Evolutionary conservation across 1,284 basidiomycete species (phyloP).

Genomic region (Gastroboletus turbinatus): DNA sequence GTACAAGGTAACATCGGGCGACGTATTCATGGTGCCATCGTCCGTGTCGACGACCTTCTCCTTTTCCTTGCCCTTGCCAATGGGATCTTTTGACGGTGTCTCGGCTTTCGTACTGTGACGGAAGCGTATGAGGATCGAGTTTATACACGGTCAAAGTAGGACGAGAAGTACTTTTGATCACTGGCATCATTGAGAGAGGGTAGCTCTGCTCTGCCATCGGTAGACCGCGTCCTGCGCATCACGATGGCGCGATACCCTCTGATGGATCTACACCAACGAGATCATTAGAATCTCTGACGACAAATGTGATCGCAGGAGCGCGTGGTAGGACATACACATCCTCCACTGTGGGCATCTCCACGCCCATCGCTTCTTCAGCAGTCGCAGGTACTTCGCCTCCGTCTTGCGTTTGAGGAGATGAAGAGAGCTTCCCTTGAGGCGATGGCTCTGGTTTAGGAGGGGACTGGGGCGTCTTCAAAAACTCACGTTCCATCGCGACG

Average conservation of each 20-base stretch:
- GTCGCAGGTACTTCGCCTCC: too few species aligned
- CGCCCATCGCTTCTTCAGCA: neutral
- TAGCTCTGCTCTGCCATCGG: neutral
- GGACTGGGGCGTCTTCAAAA: too few species aligned
- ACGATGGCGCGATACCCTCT: neutral
- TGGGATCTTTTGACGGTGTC: neutral
- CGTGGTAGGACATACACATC: neutral
- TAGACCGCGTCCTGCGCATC: neutral
- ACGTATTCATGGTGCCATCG: neutral
- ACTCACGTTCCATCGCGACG: conserved; percentile 18
- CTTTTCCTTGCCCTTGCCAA: neutral
- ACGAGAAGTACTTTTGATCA: neutral
- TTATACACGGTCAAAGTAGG: too few species aligned
- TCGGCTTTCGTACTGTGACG: neutral
- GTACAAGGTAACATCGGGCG: neutral
- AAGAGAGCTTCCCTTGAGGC: neutral
- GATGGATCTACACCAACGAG: neutral
- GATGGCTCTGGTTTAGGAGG: neutral
- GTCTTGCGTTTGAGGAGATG: neutral
- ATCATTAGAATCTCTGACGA: neutral
- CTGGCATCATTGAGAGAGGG: neutral
- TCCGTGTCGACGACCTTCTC: neutral
- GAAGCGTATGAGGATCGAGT: neutral
- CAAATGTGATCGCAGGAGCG: neutral
- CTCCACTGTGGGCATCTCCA: neutral